These are phyloP conservation scores for Cucumis hystrix DNA, from an alignment of 306 rosid species.

Conservation along the genomic window DNA sequence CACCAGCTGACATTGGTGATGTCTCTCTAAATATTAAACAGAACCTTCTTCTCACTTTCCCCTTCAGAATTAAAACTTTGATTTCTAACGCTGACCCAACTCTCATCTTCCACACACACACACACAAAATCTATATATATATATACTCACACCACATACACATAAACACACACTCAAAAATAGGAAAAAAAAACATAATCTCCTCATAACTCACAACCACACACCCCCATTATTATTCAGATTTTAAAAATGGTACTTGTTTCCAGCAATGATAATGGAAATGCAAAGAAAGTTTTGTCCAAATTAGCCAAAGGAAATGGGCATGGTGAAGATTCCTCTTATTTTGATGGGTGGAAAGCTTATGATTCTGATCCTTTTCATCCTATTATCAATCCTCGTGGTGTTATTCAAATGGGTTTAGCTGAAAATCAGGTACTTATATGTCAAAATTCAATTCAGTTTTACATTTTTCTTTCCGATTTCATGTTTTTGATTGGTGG, in stretches of 20 bases:
- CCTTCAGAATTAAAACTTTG: neutral
- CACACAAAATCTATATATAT: neutral
- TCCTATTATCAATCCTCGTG: slow-evolving; percentile 33
- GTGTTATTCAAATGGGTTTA: slow-evolving; percentile 87
- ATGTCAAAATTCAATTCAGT: neutral
- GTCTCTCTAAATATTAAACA: neutral
- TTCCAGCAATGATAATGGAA: neutral
- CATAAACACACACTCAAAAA: no score
- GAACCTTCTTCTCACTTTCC: neutral
- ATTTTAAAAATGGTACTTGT: neutral
- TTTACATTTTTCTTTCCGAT: neutral
- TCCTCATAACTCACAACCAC: no score
- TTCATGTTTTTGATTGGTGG: neutral
- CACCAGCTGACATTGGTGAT: neutral
- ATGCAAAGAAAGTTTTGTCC: slow-evolving; percentile 35
- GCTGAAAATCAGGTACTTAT: slow-evolving; percentile 69
- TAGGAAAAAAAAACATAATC: no score
- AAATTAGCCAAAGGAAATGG: slow-evolving; percentile 58
- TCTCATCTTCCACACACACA: neutral
- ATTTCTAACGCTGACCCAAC: neutral
- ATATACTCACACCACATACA: neutral
- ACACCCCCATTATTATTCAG: no score
- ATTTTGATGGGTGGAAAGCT: slow-evolving; percentile 86
- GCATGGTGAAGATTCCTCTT: slow-evolving; percentile 54
- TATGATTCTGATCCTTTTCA: slow-evolving; percentile 56